Conservation (phyloP, 371 early-diverging fungal genomes). For the Mucor irregularis region DNA sequence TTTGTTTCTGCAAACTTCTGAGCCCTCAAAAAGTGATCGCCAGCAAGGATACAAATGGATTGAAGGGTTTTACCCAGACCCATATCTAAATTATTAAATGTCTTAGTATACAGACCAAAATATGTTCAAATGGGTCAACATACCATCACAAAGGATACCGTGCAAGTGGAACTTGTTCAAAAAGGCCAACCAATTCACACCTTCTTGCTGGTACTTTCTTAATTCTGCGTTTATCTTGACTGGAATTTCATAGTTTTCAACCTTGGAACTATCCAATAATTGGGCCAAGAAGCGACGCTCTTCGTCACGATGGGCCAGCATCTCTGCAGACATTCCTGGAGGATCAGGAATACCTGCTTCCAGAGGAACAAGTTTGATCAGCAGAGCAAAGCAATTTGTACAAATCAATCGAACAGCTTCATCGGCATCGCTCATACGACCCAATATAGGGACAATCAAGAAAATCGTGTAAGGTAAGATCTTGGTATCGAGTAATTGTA, state of each 20-base stretch:
- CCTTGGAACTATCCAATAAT: constrained; percentile 84
- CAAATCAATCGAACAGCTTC: constrained; percentile 85
- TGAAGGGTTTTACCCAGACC: constrained; percentile 99
- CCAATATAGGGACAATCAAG: constrained; percentile 94
- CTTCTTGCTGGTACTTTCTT: constrained; percentile 96
- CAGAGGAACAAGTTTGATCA: constrained; percentile 93
- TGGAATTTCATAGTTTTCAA: constrained; percentile 87
- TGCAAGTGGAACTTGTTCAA: constrained; percentile 94
- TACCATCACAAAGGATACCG: constrained; percentile 97
- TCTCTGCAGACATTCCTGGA: constrained; percentile 77
- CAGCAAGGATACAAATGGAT: constrained; percentile 93
- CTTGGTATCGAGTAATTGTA: constrained; percentile 68
- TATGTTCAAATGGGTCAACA: constrained; percentile 13
- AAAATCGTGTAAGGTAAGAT: constrained; percentile 95
- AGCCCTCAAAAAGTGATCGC: constrained; percentile 79
- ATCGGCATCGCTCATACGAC: constrained; percentile 96
- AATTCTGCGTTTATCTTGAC: constrained; percentile 90
- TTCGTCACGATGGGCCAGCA: constrained; percentile 77
- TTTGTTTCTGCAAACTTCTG: constrained; percentile 62
- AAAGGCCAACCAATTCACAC: constrained; percentile 98
- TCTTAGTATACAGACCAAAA: neutral
- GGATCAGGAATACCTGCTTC: constrained; percentile 92
- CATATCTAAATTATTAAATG: constrained; percentile 79
- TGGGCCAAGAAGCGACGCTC: constrained; percentile 93
- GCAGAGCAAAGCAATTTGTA: constrained; percentile 91